A percentile compares a stretch with the other conserved stretches of the same genome.
Evolutionary conservation across 169 alveolate genomes (phyloP).

Genomic region (Miamiensis avidus): DNA sequence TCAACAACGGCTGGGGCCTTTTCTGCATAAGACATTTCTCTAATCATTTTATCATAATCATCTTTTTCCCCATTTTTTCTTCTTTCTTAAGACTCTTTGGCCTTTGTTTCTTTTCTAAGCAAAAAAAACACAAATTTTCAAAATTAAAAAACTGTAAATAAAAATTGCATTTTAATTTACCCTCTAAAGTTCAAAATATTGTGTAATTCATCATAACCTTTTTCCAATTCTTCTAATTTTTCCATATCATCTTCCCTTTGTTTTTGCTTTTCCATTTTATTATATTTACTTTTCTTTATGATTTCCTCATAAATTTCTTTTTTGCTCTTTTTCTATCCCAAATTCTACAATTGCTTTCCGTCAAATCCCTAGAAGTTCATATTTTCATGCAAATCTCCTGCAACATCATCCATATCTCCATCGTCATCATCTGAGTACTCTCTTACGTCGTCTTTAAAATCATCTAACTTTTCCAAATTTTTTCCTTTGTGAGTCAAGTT

Average conservation of each 20-base stretch:
- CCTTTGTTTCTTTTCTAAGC: neutral
- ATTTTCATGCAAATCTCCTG: slow-evolving; percentile 1
- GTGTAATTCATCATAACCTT: slow-evolving; percentile 1
- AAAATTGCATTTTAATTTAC: slow-evolving; percentile 1
- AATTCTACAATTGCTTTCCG: neutral
- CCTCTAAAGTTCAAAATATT: neutral
- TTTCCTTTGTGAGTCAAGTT: slow-evolving; percentile 18
- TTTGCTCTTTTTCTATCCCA: slow-evolving; percentile 3
- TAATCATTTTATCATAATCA: slow-evolving; percentile 2
- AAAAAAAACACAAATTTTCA: neutral
- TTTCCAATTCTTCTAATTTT: neutral
- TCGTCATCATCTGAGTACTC: no score
- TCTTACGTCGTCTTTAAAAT: slow-evolving; percentile 1
- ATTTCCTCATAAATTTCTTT: slow-evolving; percentile 20
- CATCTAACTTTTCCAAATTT: slow-evolving; percentile 4
- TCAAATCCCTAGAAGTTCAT: slow-evolving; percentile 3
- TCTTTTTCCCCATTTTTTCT: neutral
- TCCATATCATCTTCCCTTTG: slow-evolving; percentile 10
- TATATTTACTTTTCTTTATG: slow-evolving; percentile 3
- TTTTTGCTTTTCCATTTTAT: slow-evolving; percentile 14
- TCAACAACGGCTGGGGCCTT: neutral
- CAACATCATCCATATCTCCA: slow-evolving; percentile 18
- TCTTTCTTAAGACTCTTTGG: neutral
- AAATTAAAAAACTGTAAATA: neutral
- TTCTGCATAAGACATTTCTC: neutral